These are phyloP conservation scores for Lachnellula willkommii DNA, from an alignment of 2,329 filamentous ascomycete genomes.

Conservation along the genomic window DNA sequence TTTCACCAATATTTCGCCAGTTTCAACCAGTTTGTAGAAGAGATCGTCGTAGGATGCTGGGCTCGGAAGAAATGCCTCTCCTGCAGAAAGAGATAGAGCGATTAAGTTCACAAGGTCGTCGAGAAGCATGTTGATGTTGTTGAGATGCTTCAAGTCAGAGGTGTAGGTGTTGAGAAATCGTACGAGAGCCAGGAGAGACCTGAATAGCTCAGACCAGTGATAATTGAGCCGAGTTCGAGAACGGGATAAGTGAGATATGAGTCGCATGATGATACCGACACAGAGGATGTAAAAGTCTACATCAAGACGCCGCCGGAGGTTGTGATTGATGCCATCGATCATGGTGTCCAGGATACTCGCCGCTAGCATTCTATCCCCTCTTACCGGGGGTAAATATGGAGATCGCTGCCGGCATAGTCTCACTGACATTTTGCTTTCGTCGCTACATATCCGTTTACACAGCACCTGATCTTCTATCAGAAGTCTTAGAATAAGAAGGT, in stretches of 20 bases:
- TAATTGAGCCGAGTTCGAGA: conserved; percentile 77
- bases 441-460: conserved; percentile 77
- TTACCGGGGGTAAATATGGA: conserved; percentile 73
- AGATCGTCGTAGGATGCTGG: conserved; percentile 88
- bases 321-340: conserved; percentile 90
- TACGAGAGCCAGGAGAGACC: conserved; percentile 78
- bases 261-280: conserved; percentile 73
- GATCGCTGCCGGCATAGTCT: conserved; percentile 85
- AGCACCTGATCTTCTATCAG: conserved; percentile 79
- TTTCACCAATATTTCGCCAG: conserved; percentile 72
- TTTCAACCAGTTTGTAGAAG: conserved; percentile 97
- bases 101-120: conserved; percentile 76
- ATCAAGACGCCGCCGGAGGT: conserved; percentile 79
- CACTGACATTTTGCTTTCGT: conserved; percentile 67
- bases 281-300: conserved; percentile 77
- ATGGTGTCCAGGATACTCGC: conserved; percentile 78
- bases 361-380: conserved; percentile 66
- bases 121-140: conserved; percentile 67
- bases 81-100: conserved; percentile 75
- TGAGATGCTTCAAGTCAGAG: conserved; percentile 63
- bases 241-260: conserved; percentile 78
- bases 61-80: conserved; percentile 85
- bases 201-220: conserved; percentile 95
- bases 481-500: conserved; percentile 77
- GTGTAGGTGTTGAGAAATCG: conserved; percentile 87